These are phyloP conservation scores for Mortierella sp. DNA, from an alignment of 371 early-diverging fungal genomes.

Conservation along the genomic window DNA sequence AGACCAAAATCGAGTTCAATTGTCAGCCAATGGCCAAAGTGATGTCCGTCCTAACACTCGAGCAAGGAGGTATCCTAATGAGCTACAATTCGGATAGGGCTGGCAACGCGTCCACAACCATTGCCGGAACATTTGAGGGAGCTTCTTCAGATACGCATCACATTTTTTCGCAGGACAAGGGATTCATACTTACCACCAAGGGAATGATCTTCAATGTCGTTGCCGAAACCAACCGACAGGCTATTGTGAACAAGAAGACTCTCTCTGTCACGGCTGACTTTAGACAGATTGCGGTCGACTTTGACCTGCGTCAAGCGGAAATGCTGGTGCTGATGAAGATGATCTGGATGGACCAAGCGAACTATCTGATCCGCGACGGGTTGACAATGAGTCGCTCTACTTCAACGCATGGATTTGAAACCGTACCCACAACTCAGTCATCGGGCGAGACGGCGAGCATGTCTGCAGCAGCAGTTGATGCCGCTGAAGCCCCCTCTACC, in stretches of 20 bases:
- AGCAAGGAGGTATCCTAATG: constrained; percentile 77
- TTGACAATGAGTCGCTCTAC: constrained; percentile 36
- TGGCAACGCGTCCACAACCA: constrained; percentile 64
- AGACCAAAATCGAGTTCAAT: constrained; percentile 78
- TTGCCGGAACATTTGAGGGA: constrained; percentile 68
- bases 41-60: constrained; percentile 73
- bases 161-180: constrained; percentile 86
- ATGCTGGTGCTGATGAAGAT: constrained; percentile 76
- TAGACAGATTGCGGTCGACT: constrained; percentile 61
- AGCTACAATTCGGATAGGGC: constrained; percentile 63
- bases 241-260: constrained; percentile 57
- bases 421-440: constrained; percentile 5
- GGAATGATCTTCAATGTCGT: constrained; percentile 68
- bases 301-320: constrained; percentile 85
- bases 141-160: constrained; percentile 77
- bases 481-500: constrained; percentile 7
- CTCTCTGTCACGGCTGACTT: constrained; percentile 71
- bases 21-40: constrained; percentile 86
- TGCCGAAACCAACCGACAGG: constrained; percentile 59
- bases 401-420: constrained; percentile 35
- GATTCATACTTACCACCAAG: constrained; percentile 71
- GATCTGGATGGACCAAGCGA: constrained; percentile 73
- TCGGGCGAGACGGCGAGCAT: background rate
- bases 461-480: background rate
- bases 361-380: constrained; percentile 53